A percentile compares a stretch with the other conserved stretches of the same genome.
phyloP scores from a whole-genome alignment of 2,329 filamentous ascomycete genomes.

The Diaporthe humulicola region DNA sequence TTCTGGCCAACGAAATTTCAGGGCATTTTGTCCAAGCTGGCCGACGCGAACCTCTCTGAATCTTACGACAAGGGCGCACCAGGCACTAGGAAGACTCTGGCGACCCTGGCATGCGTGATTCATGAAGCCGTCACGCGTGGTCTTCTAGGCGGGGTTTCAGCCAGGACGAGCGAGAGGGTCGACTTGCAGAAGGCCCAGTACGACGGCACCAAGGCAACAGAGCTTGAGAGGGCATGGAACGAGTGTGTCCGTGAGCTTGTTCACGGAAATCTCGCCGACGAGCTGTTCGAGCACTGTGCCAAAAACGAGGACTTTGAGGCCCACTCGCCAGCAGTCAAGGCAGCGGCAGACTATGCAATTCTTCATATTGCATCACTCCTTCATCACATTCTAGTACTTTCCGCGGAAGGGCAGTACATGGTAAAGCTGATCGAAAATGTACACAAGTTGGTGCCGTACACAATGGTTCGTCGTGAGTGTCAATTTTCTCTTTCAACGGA shows the following conservation, averaged over 20 bases:
- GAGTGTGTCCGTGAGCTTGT: slow-evolving; percentile 75
- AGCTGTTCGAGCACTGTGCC: slow-evolving; percentile 72
- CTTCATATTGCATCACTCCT: slow-evolving; percentile 81
- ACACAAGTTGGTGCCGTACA: slow-evolving; percentile 79
- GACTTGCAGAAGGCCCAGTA: slow-evolving; percentile 58
- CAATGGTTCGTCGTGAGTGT: slow-evolving; percentile 76
- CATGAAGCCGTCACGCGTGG: slow-evolving; percentile 79
- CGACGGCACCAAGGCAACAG: slow-evolving; percentile 69
- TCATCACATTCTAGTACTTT: slow-evolving; percentile 80
- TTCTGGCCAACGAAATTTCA: slow-evolving; percentile 77
- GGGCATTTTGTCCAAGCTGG: slow-evolving; percentile 71
- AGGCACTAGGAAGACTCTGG: slow-evolving; percentile 80
- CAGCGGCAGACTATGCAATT: slow-evolving; percentile 75
- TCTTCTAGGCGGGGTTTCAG: slow-evolving; percentile 73
- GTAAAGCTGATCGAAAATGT: slow-evolving; percentile 78
- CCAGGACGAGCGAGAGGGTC: slow-evolving; percentile 42
- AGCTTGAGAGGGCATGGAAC: slow-evolving; percentile 75
- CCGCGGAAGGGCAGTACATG: slow-evolving; percentile 81
- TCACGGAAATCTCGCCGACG: slow-evolving; percentile 76
- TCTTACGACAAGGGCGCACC: slow-evolving; percentile 85
- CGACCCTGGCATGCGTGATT: slow-evolving; percentile 78
- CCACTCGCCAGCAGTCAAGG: slow-evolving; percentile 72
- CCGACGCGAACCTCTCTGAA: slow-evolving; percentile 79
- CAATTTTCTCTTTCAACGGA: too few species aligned
- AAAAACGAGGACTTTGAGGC: slow-evolving; percentile 73